phyloP scores from a whole-genome alignment of 805 yeast genomes.

The Myxozyma sirexii region DNA sequence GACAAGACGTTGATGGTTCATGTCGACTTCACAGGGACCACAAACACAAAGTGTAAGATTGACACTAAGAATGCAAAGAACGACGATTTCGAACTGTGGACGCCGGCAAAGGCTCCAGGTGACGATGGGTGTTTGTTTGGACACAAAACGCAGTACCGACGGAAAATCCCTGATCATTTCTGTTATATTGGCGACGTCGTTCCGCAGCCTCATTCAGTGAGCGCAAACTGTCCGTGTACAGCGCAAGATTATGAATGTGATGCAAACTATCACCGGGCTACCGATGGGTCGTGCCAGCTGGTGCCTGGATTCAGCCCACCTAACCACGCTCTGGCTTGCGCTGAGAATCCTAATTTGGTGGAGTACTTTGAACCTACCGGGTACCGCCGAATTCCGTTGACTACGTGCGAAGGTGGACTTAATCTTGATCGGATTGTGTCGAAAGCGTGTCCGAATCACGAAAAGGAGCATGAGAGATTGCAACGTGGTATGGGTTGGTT shows the following conservation, averaged over 20 bases:
- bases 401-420: constrained; percentile 84
- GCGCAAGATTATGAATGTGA: constrained; percentile 93
- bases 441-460: constrained; percentile 86
- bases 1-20: constrained; percentile 52
- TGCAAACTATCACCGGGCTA: constrained; percentile 69
- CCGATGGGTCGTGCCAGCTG: constrained; percentile 82
- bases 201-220: constrained; percentile 54
- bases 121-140: constrained; percentile 64
- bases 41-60: constrained; percentile 58
- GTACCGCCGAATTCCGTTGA: constrained; percentile 79
- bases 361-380: constrained; percentile 91
- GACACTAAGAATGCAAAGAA: constrained; percentile 49
- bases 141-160: constrained; percentile 61
- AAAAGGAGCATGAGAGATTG: constrained; percentile 58
- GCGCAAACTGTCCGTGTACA: constrained; percentile 77
- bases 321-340: constrained; percentile 65
- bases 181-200: constrained; percentile 68
- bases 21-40: constrained; percentile 59
- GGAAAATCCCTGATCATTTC: constrained; percentile 59
- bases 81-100: constrained; percentile 67
- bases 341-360: constrained; percentile 52
- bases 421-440: constrained; percentile 66
- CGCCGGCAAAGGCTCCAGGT: constrained; percentile 58
- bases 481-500: constrained; percentile 59
- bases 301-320: constrained; percentile 73